These are phyloP conservation scores for Hortaea sp. DNA, from an alignment of 2,329 filamentous ascomycete genomes.

Conservation along the genomic window DNA sequence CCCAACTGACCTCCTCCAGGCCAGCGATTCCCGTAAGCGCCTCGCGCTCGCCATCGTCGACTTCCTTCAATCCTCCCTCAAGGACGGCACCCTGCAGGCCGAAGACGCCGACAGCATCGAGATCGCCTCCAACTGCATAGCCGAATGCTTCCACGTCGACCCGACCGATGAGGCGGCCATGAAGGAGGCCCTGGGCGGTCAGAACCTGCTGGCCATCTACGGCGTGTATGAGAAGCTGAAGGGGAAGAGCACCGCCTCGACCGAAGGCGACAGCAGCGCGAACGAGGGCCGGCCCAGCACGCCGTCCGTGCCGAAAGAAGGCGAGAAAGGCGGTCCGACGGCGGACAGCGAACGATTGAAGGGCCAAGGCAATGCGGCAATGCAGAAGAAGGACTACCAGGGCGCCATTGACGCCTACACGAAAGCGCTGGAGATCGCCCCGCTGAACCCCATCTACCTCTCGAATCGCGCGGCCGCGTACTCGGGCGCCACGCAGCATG, in stretches of 20 bases:
- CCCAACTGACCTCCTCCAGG: too few species aligned
- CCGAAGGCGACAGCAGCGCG: constrained; percentile 31
- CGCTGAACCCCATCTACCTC: constrained; percentile 88
- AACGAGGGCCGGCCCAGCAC: constrained; percentile 16
- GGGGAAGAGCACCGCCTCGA: constrained; percentile 45
- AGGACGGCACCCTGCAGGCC: constrained; percentile 75
- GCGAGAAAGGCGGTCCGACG: constrained; percentile 36
- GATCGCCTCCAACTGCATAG: constrained; percentile 87
- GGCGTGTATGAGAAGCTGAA: constrained; percentile 93
- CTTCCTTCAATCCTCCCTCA: constrained; percentile 75
- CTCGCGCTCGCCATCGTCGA: constrained; percentile 95
- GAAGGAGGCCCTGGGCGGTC: constrained; percentile 67
- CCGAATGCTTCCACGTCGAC: constrained; percentile 91
- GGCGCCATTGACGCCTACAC: constrained; percentile 79
- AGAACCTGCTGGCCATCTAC: constrained; percentile 87
- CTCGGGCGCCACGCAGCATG: constrained; percentile 74
- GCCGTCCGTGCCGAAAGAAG: constrained; percentile 33
- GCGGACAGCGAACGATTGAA: constrained; percentile 82
- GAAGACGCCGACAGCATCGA: constrained; percentile 93
- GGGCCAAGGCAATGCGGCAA: constrained; percentile 82
- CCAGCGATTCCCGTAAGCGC: constrained; percentile 57
- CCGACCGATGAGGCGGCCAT: constrained; percentile 64
- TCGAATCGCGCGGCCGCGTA: constrained; percentile 95
- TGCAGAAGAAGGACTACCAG: constrained; percentile 86
- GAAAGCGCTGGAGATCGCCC: constrained; percentile 69